Base-by-base conservation (phyloP, 2,329 filamentous ascomycete genomes). In the Beauveria australis region DNA sequence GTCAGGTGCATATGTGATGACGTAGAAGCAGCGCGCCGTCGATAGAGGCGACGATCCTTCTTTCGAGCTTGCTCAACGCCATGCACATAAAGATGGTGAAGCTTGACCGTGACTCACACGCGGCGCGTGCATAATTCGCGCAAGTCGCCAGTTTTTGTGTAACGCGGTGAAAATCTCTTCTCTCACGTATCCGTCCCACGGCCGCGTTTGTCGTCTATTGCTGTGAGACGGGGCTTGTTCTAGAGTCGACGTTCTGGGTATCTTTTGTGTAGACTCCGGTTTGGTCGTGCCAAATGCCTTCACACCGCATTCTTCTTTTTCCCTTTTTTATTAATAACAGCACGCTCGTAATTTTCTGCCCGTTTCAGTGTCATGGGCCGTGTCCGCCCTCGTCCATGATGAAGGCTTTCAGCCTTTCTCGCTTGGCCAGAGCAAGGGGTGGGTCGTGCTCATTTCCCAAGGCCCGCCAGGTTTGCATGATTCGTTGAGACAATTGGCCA, bases 401-500 rank as follows among this genome's bases (percentile, higher is more conserved):
- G n/a, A 33, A 19, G 44, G 22, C 53, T 9, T 30, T 55, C 40
- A 55, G 53, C 43, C 40, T n/a, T n/a, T 55, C 43, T 57, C 24
- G 48, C 24, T 43, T 52, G 24, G 26, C 48, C 22, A 49, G 40
- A 59, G 26, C 28, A n/a, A 46, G 10, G 26, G 16, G 33, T 26
- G 55, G 55, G n/a, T 19, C 46, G 14, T 22, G 5, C 33, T 58
- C 55, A 58, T 58, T 58, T 58, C 55, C 55, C 55, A 37, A 16
- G 46, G 52, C 37, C 55, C 55, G 18, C 47, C 24, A 3, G n/a
- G 33, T 24, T 43, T 33, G 47, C 47, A 49, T 30, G 2, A 41
- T 37, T 4, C 24, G 5, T 10, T 1, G 0, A 6, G 9, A 9
- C 22, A 5, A 59, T 59, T 59, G 56, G 56, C 26, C 37, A 33